These are phyloP conservation scores for Spiromastix sp. DNA, from an alignment of 2,329 filamentous ascomycete species.

Conservation along the genomic window DNA sequence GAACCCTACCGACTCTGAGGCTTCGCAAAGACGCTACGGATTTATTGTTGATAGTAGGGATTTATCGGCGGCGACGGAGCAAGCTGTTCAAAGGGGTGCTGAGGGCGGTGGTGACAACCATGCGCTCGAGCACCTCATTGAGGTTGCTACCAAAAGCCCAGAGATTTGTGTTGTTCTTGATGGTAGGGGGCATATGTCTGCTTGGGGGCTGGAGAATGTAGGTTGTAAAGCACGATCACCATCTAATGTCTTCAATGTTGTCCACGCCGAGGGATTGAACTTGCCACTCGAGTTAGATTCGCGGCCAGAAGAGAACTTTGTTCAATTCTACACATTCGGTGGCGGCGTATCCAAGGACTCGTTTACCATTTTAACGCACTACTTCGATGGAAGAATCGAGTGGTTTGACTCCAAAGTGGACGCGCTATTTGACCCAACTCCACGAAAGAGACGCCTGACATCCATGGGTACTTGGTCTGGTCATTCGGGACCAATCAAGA, in stretches of 20 bases:
- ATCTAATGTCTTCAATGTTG: conserved; percentile 72
- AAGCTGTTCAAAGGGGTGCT: conserved; percentile 55
- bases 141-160: conserved; percentile 72
- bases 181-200: conserved; percentile 74
- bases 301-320: conserved; percentile 41
- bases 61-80: conserved; percentile 59
- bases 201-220: conserved; percentile 85
- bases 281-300: conserved; percentile 25
- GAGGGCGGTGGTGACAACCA: conserved; percentile 52
- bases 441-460: conserved; percentile 48
- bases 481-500: conserved; percentile 69
- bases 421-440: conserved; percentile 65
- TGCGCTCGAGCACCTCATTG: conserved; percentile 72
- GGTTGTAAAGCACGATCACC: conserved; percentile 57
- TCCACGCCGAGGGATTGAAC: conserved; percentile 57
- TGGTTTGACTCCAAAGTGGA: conserved; percentile 72
- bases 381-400: conserved; percentile 74
- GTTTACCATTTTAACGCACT: conserved; percentile 66
- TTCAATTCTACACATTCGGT: conserved; percentile 65
- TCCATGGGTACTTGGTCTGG: conserved; percentile 68
- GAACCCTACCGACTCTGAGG: conserved; percentile 28
- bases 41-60: conserved; percentile 77
- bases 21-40: conserved; percentile 49
- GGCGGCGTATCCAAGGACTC: conserved; percentile 50
- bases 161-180: conserved; percentile 84